Conservation (phyloP, 2,329 filamentous ascomycete species). For the Nothopassalora personata region DNA sequence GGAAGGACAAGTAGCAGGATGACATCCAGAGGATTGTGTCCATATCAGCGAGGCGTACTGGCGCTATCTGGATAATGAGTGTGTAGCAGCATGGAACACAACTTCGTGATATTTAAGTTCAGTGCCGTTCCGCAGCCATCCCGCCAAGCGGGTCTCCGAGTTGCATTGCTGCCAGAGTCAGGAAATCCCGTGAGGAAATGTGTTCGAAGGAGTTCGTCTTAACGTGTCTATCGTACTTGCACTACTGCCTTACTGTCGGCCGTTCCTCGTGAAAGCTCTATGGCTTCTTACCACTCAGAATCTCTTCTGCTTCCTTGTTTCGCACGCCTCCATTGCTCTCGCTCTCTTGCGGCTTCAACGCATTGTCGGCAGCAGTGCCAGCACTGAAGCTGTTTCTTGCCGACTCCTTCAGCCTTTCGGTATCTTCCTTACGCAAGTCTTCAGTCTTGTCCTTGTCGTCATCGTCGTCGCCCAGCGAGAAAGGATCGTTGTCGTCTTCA, state of each 20-base stretch:
- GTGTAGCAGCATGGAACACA: neutral
- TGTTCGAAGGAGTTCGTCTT: neutral
- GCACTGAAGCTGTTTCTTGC: slow-evolving; percentile 52
- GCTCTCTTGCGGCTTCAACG: slow-evolving; percentile 29
- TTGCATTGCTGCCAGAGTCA: no score
- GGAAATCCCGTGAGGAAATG: no score
- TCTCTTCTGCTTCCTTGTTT: slow-evolving; percentile 43
- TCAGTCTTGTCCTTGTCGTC: slow-evolving; percentile 60
- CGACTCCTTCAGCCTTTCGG: slow-evolving; percentile 46
- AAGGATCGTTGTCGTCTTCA: slow-evolving; percentile 87
- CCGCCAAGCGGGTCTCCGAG: neutral
- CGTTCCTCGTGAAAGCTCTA: neutral
- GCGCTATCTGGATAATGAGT: neutral
- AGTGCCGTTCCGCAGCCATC: neutral
- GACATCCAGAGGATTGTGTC: no score
- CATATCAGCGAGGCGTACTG: no score
- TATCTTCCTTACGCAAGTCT: slow-evolving; percentile 52
- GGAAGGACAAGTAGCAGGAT: neutral
- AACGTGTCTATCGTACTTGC: neutral
- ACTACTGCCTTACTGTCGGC: neutral
- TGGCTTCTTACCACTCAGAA: slow-evolving; percentile 32
- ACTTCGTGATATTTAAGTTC: neutral
- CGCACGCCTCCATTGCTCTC: slow-evolving; percentile 40
- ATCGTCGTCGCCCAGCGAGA: slow-evolving; percentile 89
- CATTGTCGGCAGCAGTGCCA: slow-evolving; percentile 35